Conservation (phyloP, 2,329 filamentous ascomycete genomes). For the Penicillium sp. region DNA sequence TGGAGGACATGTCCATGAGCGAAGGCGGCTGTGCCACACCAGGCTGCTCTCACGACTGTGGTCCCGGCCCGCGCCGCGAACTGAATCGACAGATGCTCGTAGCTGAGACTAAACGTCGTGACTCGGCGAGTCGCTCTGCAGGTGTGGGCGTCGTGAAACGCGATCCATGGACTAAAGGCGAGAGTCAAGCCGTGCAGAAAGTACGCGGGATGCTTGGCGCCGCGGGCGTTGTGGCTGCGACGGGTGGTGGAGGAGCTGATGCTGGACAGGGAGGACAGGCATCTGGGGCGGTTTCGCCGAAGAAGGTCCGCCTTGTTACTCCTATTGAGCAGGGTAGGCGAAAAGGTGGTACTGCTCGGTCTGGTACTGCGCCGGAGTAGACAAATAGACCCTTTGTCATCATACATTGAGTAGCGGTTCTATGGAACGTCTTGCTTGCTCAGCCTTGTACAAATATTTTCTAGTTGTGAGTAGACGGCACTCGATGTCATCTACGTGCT, state of each 20-base stretch:
- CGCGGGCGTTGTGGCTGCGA: constrained; percentile 39
- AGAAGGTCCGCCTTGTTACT: constrained; percentile 51
- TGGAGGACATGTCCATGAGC: constrained; percentile 51
- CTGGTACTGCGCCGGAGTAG: constrained; percentile 19
- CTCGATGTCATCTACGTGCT: background rate
- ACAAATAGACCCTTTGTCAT: no score
- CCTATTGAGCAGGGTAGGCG: constrained; percentile 47
- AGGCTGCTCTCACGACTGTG: constrained; percentile 64
- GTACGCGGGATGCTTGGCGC: constrained; percentile 49
- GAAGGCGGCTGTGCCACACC: constrained; percentile 62
- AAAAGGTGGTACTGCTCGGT: constrained; percentile 27
- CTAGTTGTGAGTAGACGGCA: background rate
- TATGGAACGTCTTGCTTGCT: background rate
- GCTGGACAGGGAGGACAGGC: constrained; percentile 31
- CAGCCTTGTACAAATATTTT: background rate
- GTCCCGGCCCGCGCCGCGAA: constrained; percentile 52
- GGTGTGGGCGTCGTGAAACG: constrained; percentile 46
- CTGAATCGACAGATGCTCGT: constrained; percentile 40
- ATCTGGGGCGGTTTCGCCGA: constrained; percentile 46
- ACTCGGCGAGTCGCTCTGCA: constrained; percentile 38
- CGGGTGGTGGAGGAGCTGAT: constrained; percentile 31
- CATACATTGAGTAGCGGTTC: background rate
- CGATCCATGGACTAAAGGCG: constrained; percentile 49
- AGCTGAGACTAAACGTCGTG: constrained; percentile 39
- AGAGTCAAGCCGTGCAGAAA: constrained; percentile 52